Base-by-base conservation (phyloP, 176 grass and related monocot species). In the Ampelocalamus luodianensis region DNA sequence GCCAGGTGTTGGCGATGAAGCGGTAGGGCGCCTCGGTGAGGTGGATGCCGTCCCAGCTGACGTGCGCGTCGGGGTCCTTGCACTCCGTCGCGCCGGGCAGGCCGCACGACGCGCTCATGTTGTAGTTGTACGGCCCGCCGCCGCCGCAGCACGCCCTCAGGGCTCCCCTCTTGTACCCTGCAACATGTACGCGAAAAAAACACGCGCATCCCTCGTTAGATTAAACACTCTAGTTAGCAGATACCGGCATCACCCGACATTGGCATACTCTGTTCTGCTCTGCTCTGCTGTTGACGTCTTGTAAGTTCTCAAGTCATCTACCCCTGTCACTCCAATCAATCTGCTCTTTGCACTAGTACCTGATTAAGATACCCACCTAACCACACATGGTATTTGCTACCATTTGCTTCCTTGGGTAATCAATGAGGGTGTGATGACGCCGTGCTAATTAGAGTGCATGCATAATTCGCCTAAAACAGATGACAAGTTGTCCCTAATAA, bases 11-110 rank as follows among this genome's bases (percentile, higher is more conserved):
- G 56, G 92, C 84, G 84, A 97, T 91, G 83, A 91, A 87, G 24
- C 72, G 88, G 68, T 97, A 94, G 62, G 95, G 86, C 39, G 90
- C 89, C 84, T 97, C 92, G 0, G 95, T 95, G 64, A 97, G 93
- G 85, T 94, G 95, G 77, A 94, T 72, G 44, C 95, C 95, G 66
- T 97, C 95, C 95, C 92, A 97, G 83, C 90, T 97, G 55, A 94
- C 79, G 49, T 88, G 88, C 20, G 78, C 76, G 62, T 88, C 85
- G 7, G 95, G 95, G 85, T 94, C 87, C 0, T 34, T 39, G 74
- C 95, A 97, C 20, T 23, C 60, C 23, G 78, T 89, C 17, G 93
- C 88, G 26, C 87, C 79, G 2, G 95, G 86, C 0, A 85, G 62
- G 2, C 86, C 92, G 23, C 95, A 94, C 15, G 46, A 72, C 9